Percentiles rank a stretch among this genome's conserved stretches.
Conservation (phyloP, 2,329 filamentous ascomycete genomes). For the Botrytis paeoniae region DNA sequence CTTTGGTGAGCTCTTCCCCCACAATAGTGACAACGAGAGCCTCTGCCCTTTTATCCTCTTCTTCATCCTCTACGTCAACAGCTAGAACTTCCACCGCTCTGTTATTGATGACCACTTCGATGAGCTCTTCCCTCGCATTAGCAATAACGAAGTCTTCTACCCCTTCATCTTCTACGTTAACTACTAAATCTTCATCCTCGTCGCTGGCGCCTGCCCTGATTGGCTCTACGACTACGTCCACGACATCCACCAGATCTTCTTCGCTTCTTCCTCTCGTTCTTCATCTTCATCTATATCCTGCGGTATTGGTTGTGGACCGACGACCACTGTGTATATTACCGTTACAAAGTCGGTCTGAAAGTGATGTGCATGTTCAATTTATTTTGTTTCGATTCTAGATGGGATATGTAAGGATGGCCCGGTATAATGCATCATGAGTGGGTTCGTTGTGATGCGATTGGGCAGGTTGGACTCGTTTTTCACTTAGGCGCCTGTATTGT, state of each 20-base stretch:
- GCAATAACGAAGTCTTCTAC: background rate
- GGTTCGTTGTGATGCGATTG: background rate
- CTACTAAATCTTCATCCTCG: background rate
- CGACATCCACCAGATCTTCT: background rate
- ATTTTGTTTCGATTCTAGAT: background rate
- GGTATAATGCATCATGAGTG: background rate
- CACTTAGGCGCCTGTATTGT: background rate
- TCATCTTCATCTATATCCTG: background rate
- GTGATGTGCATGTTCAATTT: background rate
- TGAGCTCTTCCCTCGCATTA: background rate
- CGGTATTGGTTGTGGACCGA: background rate
- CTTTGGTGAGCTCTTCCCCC: background rate
- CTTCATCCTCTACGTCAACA: background rate
- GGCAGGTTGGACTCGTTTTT: background rate
- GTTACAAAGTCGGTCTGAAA: background rate
- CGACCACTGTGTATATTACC: conserved; percentile 12
- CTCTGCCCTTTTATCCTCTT: background rate
- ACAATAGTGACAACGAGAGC: background rate
- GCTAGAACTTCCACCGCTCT: background rate
- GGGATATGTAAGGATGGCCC: background rate
- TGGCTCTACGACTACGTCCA: background rate
- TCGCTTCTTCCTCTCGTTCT: background rate
- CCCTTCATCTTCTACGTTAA: too few species aligned
- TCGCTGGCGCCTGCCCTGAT: background rate
- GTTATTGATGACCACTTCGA: background rate